phyloP scores from a whole-genome alignment of 129 eudicot genomes.

The Escallonia rubra region DNA sequence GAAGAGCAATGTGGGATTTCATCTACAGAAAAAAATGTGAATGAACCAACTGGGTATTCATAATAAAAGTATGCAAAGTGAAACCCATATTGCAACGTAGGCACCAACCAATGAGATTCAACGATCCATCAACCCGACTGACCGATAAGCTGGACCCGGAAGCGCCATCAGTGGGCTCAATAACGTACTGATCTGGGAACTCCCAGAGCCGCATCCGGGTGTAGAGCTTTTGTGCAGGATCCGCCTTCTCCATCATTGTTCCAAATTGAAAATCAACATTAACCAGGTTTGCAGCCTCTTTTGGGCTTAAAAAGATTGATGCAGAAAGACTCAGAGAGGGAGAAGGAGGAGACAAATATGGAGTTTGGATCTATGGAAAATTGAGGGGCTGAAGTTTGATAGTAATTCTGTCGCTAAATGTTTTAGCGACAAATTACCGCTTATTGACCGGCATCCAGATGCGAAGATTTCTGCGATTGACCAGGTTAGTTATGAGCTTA shows the following conservation, averaged over 20 bases:
- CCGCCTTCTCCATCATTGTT: slow-evolving; percentile 59
- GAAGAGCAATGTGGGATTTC: slow-evolving; percentile 53
- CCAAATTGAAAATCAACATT: not conserved
- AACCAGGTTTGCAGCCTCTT: no score
- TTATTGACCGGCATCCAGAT: no score
- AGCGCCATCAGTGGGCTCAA: slow-evolving; percentile 85
- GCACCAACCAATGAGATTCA: slow-evolving; percentile 51
- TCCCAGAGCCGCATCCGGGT: slow-evolving; percentile 87
- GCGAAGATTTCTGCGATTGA: no score
- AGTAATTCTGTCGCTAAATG: no score
- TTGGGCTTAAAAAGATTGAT: no score
- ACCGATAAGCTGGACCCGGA: slow-evolving; percentile 60
- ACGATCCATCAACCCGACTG: slow-evolving; percentile 68
- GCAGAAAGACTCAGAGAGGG: no score
- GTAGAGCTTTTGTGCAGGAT: slow-evolving; percentile 56
- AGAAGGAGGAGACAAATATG: no score
- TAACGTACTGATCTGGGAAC: slow-evolving; percentile 63
- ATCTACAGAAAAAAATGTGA: slow-evolving; percentile 34
- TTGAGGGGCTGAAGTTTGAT: no score
- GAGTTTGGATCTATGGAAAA: no score
- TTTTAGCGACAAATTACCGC: no score
- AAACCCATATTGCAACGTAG: not conserved
- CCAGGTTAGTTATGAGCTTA: no score
- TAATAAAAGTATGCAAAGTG: not conserved
- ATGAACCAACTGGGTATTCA: not conserved